Base-by-base conservation (phyloP, 768 basidiomycete species). In the Podaxis mareebaensis region DNA sequence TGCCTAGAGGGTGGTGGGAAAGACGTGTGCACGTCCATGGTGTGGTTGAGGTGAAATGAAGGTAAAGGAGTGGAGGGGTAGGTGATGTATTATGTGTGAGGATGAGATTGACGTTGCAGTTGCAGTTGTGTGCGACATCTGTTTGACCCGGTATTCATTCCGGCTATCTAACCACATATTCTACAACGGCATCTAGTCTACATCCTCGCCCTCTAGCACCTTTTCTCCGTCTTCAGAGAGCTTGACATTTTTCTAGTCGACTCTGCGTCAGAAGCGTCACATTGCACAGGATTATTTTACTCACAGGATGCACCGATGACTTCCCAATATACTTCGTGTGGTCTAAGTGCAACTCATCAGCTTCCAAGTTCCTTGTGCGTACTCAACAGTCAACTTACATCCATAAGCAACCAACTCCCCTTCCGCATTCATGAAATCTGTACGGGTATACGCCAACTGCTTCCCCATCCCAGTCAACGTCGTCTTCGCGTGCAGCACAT, bases 251-350 rank as follows among this genome's bases (percentile, higher is more conserved):
- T 88, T 82, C 89, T 93, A 67, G 15, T 42, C 15, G 66, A 52
- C 54, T 60, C 28, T 12, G 13, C 17, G 42, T 61, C 53, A 40
- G 24, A n/a, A 42, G 11, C 26, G 2, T 5, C 7, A 28, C 13
- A 10, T 12, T 7, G 4, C 33, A 10, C 28, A 24, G 36, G 10
- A 28, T 53, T 48, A 36, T 15, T 46, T 22, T 53, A 48, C 79
- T 72, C 58, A 80, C 81, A 28, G 73, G 69, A 67, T 82, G 77
- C n/a, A 68, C 66, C 15, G 77, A 81, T 7, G 90, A 91, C 71
- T 84, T 91, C 13, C 91, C 92, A 61, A 94, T 78, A 66, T 92
- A 94, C 72, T 95, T 95, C 7, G 93, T 95, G 68, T 94, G 93
- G 64, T 88, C 92, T 94, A 63, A 46, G 1, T 54, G 24, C 56